phyloP scores from a whole-genome alignment of 805 yeast species.

The Saccharomyces cerevisiae region DNA sequence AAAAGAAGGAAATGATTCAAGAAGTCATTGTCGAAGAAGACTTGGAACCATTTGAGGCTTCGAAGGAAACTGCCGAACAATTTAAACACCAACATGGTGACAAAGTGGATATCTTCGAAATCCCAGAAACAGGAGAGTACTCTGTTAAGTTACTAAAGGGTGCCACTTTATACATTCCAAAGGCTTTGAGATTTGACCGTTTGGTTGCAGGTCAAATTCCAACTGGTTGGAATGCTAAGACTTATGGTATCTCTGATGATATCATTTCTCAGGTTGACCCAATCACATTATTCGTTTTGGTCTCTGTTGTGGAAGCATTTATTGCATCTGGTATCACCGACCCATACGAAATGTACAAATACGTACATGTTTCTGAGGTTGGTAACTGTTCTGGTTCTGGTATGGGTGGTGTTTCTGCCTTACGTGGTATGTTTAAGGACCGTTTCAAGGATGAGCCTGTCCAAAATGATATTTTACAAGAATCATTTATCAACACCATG shows the following conservation, averaged over 20 bases:
- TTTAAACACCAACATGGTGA: constrained; percentile 92
- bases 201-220: constrained; percentile 80
- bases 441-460: constrained; percentile 89
- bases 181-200: constrained; percentile 60
- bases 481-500: constrained; percentile 98
- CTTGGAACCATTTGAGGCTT: constrained; percentile 89
- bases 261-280: constrained; percentile 93
- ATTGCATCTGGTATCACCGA: constrained; percentile 92
- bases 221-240: constrained; percentile 94
- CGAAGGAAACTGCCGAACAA: constrained; percentile 91
- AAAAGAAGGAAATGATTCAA: constrained; percentile 85
- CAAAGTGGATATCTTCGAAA: constrained; percentile 82
- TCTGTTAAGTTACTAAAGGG: constrained; percentile 88
- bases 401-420: constrained; percentile 98
- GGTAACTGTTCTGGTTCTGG: constrained; percentile 99
- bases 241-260: constrained; percentile 93
- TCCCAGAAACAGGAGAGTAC: constrained; percentile 85
- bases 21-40: constrained; percentile 96
- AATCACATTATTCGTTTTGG: constrained; percentile 84
- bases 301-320: constrained; percentile 91
- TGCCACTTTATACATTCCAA: constrained; percentile 83
- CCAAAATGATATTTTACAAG: constrained; percentile 95
- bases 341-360: constrained; percentile 97
- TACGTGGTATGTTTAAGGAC: constrained; percentile 96
- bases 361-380: constrained; percentile 95